Evolutionary conservation across 495 filamentous ascomycete species (phyloP).

Genomic region (Penicillium salamii): DNA sequence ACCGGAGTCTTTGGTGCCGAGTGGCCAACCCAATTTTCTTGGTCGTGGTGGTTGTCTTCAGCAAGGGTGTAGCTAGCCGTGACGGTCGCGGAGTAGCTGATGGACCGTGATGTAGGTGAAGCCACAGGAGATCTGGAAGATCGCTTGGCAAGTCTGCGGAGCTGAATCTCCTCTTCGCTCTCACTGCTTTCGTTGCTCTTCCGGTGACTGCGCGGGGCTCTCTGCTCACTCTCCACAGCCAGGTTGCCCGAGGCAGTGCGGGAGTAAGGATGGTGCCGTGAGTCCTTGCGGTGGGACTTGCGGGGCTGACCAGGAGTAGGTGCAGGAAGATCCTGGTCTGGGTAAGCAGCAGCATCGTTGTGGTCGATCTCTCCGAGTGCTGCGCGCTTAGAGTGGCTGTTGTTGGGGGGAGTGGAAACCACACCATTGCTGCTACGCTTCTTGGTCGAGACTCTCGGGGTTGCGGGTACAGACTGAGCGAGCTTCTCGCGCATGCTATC

Average conservation of each 20-base stretch:
- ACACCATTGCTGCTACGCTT: conserved; percentile 56
- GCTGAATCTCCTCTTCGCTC: conserved; percentile 73
- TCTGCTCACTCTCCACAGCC: conserved; percentile 40
- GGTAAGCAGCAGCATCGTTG: conserved; percentile 60
- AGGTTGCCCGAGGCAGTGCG: conserved; percentile 43
- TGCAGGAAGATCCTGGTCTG: conserved; percentile 78
- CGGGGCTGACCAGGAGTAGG: conserved; percentile 95
- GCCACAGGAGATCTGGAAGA: conserved; percentile 50
- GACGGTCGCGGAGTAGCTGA: conserved; percentile 48
- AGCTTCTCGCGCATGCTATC: conserved; percentile 73
- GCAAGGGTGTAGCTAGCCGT: conserved; percentile 44
- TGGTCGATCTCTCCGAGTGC: conserved; percentile 87
- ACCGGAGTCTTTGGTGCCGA: conserved; percentile 62
- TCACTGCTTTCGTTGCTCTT: conserved; percentile 53
- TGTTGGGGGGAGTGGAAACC: conserved; percentile 79
- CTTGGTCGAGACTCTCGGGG: conserved; percentile 64
- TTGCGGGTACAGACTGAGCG: conserved; percentile 64
- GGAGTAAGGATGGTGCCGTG: conserved; percentile 53
- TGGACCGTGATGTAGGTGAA: conserved; percentile 46
- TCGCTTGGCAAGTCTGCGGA: conserved; percentile 65
- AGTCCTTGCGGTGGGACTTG: conserved; percentile 70
- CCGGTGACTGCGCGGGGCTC: conserved; percentile 32
- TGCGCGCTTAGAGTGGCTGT: conserved; percentile 67
- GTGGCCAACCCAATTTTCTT: conserved; percentile 46
- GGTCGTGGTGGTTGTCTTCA: conserved; percentile 43